A percentile compares a stretch with the other conserved stretches of the same genome.
Conservation (phyloP, 2,329 filamentous ascomycete genomes). For the Trichophyton benhamiae region DNA sequence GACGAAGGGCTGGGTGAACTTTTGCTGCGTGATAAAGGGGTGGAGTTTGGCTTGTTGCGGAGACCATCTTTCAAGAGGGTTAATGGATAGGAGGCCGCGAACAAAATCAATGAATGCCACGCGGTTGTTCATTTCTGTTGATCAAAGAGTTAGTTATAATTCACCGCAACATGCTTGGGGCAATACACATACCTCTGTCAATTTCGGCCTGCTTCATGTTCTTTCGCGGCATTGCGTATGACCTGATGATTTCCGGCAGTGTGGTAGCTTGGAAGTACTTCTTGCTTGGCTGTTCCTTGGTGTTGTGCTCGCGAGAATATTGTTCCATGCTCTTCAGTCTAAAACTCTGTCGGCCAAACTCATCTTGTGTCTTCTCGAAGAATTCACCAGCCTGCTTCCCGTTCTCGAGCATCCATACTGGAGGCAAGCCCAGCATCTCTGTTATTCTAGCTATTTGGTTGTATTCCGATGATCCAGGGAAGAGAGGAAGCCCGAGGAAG, state of each 20-base stretch:
- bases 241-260: constrained; percentile 91
- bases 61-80: constrained; percentile 92
- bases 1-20: constrained; percentile 90
- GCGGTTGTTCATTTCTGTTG: constrained; percentile 90
- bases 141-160: constrained; percentile 13
- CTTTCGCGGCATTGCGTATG: constrained; percentile 95
- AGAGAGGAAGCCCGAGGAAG: constrained; percentile 85
- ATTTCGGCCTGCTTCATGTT: constrained; percentile 98
- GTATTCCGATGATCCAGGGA: constrained; percentile 95
- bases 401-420: constrained; percentile 98
- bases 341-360: constrained; percentile 83
- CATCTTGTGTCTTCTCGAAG: constrained; percentile 84
- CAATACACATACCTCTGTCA: constrained; percentile 61
- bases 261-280: constrained; percentile 97
- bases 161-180: background rate
- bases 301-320: constrained; percentile 87
- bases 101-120: constrained; percentile 98
- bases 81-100: constrained; percentile 81
- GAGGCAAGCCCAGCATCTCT: constrained; percentile 93
- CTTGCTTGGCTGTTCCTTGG: constrained; percentile 98
- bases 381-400: constrained; percentile 96
- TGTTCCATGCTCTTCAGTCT: constrained; percentile 95
- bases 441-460: constrained; percentile 96
- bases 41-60: constrained; percentile 95
- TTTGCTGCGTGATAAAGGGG: constrained; percentile 96